Conservation (phyloP, 2,329 filamentous ascomycete genomes). For the Zymoseptoria tritici region DNA sequence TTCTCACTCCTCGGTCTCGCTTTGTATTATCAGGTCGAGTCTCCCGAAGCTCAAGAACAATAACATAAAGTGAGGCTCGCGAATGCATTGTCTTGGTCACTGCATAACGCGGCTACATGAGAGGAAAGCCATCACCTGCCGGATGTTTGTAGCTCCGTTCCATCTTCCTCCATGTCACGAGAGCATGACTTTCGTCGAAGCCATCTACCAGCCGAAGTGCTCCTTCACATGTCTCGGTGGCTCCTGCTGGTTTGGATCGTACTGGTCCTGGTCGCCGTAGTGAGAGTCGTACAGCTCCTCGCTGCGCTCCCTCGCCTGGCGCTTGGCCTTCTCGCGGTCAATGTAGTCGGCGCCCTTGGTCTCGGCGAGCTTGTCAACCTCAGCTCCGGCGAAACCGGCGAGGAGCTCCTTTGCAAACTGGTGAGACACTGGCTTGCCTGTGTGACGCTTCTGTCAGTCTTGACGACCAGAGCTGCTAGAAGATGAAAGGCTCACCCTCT, state of each 20-base stretch:
- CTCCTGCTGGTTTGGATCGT: conserved; percentile 38
- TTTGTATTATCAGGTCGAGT: neutral
- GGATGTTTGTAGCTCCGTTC: too few relatives aligned
- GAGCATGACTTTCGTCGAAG: neutral
- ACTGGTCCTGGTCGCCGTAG: conserved; percentile 38
- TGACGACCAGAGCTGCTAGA: neutral
- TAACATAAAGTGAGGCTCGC: neutral
- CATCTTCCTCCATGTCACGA: neutral
- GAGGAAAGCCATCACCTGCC: neutral
- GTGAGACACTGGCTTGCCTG: conserved; percentile 65
- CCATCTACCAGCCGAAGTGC: conserved; percentile 17
- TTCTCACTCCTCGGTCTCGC: neutral
- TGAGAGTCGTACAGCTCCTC: conserved; percentile 45
- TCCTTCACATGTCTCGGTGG: conserved; percentile 29
- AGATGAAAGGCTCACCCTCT: conserved; percentile 40
- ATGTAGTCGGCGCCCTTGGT: conserved; percentile 45
- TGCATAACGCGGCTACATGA: neutral
- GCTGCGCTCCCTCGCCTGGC: conserved; percentile 28
- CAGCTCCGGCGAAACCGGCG: conserved; percentile 62
- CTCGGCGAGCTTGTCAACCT: conserved; percentile 67
- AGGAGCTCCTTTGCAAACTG: conserved; percentile 70
- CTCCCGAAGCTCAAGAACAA: neutral
- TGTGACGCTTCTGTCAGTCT: conserved; percentile 4
- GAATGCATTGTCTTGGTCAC: neutral
- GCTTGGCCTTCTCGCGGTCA: conserved; percentile 39